Conservation (phyloP, 2,329 filamentous ascomycete species). For the Aureobasidium lini region DNA sequence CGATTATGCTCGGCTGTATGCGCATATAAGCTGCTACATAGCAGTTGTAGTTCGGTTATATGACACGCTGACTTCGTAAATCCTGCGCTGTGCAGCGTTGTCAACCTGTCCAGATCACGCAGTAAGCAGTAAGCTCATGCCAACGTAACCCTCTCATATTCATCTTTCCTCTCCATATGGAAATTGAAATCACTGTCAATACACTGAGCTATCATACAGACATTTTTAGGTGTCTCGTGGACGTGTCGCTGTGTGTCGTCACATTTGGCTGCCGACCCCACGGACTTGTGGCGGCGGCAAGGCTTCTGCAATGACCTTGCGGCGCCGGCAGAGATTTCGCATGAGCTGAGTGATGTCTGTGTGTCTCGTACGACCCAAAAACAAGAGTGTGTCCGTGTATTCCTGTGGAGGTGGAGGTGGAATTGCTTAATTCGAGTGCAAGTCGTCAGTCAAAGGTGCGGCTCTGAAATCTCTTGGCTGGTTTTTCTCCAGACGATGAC, state of each 20-base stretch:
- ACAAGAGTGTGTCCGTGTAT: slow-evolving; percentile 3
- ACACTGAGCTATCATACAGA: too few species aligned
- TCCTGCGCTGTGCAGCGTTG: too few species aligned
- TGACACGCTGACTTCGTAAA: too few species aligned
- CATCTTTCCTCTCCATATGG: too few species aligned
- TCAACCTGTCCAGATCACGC: too few species aligned
- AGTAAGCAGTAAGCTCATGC: too few species aligned
- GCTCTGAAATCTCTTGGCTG: slow-evolving; percentile 1
- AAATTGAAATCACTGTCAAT: too few species aligned
- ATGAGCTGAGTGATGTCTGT: slow-evolving; percentile 1
- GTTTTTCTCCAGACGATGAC: background rate
- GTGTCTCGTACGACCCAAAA: background rate
- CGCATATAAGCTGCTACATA: too few species aligned
- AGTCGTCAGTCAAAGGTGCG: background rate
- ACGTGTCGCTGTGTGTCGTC: background rate
- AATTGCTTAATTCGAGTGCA: background rate
- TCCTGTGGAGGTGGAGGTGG: background rate
- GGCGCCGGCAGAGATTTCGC: background rate
- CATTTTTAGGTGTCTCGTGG: background rate
- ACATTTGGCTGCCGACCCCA: background rate
- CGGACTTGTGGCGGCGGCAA: background rate
- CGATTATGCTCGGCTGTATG: too few species aligned
- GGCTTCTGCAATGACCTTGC: background rate
- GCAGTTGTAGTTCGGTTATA: too few species aligned
- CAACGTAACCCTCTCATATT: too few species aligned